Percentiles rank a stretch among this genome's conserved stretches.
These are phyloP conservation scores for Fusarium sp. DNA, from an alignment of 2,329 filamentous ascomycete species.

Conservation along the genomic window DNA sequence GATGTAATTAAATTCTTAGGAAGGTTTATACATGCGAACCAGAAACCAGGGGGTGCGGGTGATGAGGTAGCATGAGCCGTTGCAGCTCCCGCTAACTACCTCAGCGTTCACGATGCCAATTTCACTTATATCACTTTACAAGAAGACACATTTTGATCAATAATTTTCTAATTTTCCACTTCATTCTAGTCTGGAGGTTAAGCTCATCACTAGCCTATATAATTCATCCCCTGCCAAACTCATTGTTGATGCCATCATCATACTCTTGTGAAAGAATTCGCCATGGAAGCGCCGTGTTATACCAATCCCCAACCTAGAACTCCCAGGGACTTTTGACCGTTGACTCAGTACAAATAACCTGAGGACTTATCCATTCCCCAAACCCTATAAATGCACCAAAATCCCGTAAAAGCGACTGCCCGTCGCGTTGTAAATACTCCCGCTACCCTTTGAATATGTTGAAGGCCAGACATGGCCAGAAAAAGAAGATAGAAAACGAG, in stretches of 20 bases:
- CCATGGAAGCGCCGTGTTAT: conserved; percentile 5
- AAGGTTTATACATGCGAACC: background rate
- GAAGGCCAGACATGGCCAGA: background rate
- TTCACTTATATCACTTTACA: background rate
- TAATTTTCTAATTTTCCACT: background rate
- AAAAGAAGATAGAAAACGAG: background rate
- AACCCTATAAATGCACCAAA: conserved; percentile 13
- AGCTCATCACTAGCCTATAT: conserved; percentile 5
- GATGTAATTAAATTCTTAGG: rapidly evolving
- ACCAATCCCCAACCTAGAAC: conserved; percentile 19
- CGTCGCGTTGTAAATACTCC: conserved; percentile 15
- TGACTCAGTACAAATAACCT: conserved; percentile 4
- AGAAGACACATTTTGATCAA: background rate
- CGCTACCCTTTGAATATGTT: conserved; percentile 18
- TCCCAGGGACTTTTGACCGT: conserved; percentile 14
- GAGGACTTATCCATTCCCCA: background rate
- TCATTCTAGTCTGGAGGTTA: conserved; percentile 1
- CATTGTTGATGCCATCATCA: background rate
- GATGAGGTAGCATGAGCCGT: background rate
- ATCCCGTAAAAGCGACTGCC: background rate
- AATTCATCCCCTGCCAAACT: background rate
- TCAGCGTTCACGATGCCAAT: too few species aligned
- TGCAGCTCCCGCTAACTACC: background rate
- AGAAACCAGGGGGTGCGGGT: background rate
- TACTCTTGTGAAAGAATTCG: conserved; percentile 10